Evolutionary conservation across 257 asterid species (phyloP).

Genomic region (Salvia rosmarinus): DNA sequence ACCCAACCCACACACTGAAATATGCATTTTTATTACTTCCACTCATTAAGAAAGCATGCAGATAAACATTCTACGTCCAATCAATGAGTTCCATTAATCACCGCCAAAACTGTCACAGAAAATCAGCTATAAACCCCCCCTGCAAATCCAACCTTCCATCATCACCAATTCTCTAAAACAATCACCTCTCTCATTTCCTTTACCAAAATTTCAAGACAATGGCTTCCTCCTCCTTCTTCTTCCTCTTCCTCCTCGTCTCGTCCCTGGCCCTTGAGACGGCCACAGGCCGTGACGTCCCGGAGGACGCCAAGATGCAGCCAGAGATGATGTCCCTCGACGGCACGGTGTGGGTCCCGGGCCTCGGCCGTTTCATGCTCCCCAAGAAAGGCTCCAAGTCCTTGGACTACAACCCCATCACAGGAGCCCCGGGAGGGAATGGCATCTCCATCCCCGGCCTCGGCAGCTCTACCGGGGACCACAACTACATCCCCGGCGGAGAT

Average conservation of each 20-base stretch:
- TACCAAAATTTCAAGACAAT: slow-evolving; percentile 33
- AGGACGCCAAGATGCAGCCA: slow-evolving; percentile 40
- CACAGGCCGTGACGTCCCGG: slow-evolving; percentile 47
- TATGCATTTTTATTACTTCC: not conserved
- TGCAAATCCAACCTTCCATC: slow-evolving; percentile 30
- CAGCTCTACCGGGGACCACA: slow-evolving; percentile 29
- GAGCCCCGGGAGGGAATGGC: slow-evolving; percentile 51
- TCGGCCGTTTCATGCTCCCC: slow-evolving; percentile 64
- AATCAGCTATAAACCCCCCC: slow-evolving; percentile 21
- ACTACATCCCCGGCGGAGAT: slow-evolving; percentile 69
- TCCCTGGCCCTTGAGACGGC: slow-evolving; percentile 27
- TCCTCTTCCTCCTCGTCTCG: slow-evolving; percentile 40
- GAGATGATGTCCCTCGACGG: slow-evolving; percentile 46
- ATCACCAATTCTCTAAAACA: slow-evolving; percentile 27
- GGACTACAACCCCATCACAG: slow-evolving; percentile 69
- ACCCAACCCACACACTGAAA: too few species aligned
- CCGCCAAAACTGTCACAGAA: slow-evolving; percentile 47
- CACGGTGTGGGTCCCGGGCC: slow-evolving; percentile 64
- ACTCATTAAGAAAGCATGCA: not conserved
- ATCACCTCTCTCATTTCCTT: not conserved
- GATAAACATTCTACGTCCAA: not conserved
- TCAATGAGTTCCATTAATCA: slow-evolving; percentile 32
- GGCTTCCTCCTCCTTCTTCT: slow-evolving; percentile 45
- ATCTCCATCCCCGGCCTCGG: slow-evolving; percentile 42
- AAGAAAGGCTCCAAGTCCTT: slow-evolving; percentile 47